Conservation (phyloP, 805 yeast genomes). For the Yarrowia osloensis region DNA sequence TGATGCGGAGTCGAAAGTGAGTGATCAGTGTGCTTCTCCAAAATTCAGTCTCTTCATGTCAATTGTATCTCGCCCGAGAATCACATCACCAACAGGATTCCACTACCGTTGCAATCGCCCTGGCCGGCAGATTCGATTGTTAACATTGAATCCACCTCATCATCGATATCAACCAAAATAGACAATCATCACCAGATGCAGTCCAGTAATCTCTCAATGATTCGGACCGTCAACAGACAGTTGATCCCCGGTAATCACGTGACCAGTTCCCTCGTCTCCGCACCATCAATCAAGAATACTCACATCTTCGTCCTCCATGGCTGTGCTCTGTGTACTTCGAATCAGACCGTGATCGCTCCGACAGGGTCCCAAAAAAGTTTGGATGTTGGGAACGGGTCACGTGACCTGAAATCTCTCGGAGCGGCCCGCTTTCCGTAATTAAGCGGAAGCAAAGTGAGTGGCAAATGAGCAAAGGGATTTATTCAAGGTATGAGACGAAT, state of each 20-base stretch:
- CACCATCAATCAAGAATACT: not conserved
- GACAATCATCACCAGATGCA: not conserved
- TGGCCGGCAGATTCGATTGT: not conserved
- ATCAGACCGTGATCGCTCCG: not conserved
- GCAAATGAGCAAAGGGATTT: too few relatives aligned
- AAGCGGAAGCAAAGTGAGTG: too few relatives aligned
- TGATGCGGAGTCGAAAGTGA: not conserved
- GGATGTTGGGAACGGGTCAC: conserved; percentile 16
- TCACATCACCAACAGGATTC: not conserved
- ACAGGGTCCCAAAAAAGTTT: not conserved
- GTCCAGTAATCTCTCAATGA: not conserved
- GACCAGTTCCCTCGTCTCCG: not conserved
- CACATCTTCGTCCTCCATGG: conserved; percentile 17
- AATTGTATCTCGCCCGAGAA: not conserved
- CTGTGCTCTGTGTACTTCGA: not conserved
- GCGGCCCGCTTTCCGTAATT: too few relatives aligned
- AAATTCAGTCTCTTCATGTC: too few relatives aligned
- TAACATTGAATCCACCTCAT: not conserved
- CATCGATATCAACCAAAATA: not conserved
- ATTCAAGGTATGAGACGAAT: too few relatives aligned
- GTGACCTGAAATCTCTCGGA: not conserved
- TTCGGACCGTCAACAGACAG: not conserved
- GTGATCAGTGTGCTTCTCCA: too few relatives aligned
- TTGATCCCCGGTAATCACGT: not conserved
- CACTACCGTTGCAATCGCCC: not conserved